Percentiles rank a stretch among this genome's conserved stretches.
These are phyloP conservation scores for Gastrolobium bilobum DNA, from an alignment of 306 rosid genomes.

Conservation along the genomic window DNA sequence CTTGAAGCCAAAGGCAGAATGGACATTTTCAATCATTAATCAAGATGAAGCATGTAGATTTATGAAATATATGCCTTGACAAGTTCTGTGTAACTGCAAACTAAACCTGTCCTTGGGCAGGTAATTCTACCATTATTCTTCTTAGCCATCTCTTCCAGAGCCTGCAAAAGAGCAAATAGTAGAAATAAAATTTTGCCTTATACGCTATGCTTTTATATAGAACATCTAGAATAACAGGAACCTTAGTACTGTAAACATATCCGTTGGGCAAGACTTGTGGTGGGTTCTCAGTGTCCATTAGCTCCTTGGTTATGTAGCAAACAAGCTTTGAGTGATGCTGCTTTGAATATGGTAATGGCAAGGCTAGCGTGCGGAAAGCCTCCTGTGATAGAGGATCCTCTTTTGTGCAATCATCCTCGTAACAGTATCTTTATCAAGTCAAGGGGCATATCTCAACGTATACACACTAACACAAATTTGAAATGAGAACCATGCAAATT, in stretches of 20 bases:
- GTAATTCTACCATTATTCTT: conserved; percentile 76
- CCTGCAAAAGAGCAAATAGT: conserved; percentile 62
- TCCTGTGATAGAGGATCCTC: conserved; percentile 97
- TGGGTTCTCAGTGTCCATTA: conserved; percentile 96
- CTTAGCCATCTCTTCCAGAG: conserved; percentile 92
- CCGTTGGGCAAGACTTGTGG: conserved; percentile 97
- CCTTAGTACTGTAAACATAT: conserved; percentile 94
- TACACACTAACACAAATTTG: conserved; percentile 35
- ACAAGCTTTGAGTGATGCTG: conserved; percentile 96
- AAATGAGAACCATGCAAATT: conserved; percentile 28
- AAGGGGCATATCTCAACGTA: conserved; percentile 58
- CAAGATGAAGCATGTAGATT: conserved; percentile 36
- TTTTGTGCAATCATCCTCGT: conserved; percentile 94
- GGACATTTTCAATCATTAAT: conserved; percentile 32
- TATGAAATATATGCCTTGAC: conserved; percentile 83
- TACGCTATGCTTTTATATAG: neutral
- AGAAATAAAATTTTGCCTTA: conserved; percentile 33
- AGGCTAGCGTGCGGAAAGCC: conserved; percentile 82
- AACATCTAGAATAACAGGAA: conserved; percentile 42
- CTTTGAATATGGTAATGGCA: conserved; percentile 88
- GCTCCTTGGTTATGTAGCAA: conserved; percentile 96
- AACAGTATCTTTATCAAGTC: conserved; percentile 86
- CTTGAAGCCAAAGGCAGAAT: conserved; percentile 35
- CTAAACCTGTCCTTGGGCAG: conserved; percentile 84
- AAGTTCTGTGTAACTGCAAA: conserved; percentile 71